Conservation (phyloP, 805 yeast genomes). For the Kazachstania taianensis region DNA sequence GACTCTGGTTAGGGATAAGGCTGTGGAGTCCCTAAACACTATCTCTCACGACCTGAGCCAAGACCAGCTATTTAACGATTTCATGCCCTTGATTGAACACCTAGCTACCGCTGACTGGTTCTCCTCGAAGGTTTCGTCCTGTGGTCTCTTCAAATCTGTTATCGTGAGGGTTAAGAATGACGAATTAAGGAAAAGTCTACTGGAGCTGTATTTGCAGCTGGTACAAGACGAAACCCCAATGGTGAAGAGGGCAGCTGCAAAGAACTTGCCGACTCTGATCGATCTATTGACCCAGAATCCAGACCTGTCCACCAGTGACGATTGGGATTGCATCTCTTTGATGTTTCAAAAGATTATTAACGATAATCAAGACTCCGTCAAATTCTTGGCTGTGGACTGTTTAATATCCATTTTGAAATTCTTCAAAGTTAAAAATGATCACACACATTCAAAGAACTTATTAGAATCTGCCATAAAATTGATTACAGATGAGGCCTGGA, state of each 20-base stretch:
- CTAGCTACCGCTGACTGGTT: slow-evolving; percentile 91
- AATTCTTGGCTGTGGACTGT: slow-evolving; percentile 79
- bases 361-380: slow-evolving; percentile 92
- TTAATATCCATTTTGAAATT: slow-evolving; percentile 70
- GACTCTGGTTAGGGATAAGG: slow-evolving; percentile 90
- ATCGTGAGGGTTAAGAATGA: slow-evolving; percentile 46
- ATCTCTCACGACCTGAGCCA: slow-evolving; percentile 54
- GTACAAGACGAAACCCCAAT: slow-evolving; percentile 90
- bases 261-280: slow-evolving; percentile 65
- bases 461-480: slow-evolving; percentile 57
- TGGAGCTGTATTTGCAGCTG: slow-evolving; percentile 58
- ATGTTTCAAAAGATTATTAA: slow-evolving; percentile 71
- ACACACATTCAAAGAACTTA: slow-evolving; percentile 50
- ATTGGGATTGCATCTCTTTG: slow-evolving; percentile 67
- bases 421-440: slow-evolving; percentile 49
- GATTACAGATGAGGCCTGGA: slow-evolving; percentile 88
- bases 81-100: slow-evolving; percentile 66
- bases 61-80: slow-evolving; percentile 54
- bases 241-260: slow-evolving; percentile 94
- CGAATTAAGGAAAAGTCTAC: slow-evolving; percentile 46
- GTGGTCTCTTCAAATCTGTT: slow-evolving; percentile 75
- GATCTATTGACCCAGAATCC: slow-evolving; percentile 44
- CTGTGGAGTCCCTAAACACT: slow-evolving; percentile 72
- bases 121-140: slow-evolving; percentile 79
- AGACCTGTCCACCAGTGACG: slow-evolving; percentile 41